These are phyloP conservation scores for Cercospora zeina DNA, from an alignment of 2,329 filamentous ascomycete genomes.

Conservation along the genomic window DNA sequence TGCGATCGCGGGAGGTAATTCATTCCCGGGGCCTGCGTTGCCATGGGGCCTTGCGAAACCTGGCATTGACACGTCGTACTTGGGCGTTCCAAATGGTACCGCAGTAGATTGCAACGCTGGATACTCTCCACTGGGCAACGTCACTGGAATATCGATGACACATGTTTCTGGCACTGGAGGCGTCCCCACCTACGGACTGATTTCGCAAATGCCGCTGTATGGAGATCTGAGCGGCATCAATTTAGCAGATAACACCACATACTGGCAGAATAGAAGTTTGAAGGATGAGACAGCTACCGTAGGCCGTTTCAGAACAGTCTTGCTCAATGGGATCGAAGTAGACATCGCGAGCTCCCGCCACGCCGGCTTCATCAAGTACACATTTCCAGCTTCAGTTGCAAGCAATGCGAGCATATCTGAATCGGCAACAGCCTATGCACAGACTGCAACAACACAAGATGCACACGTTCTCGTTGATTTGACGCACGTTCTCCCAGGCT, in stretches of 20 bases:
- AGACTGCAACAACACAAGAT: slow-evolving; percentile 28
- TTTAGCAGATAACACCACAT: slow-evolving; percentile 46
- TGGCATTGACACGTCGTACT: slow-evolving; percentile 44
- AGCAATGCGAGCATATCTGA: slow-evolving; percentile 4
- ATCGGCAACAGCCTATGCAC: not conserved
- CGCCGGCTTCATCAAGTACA: slow-evolving; percentile 43
- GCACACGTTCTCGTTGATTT: slow-evolving; percentile 51
- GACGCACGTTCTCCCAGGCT: slow-evolving; percentile 52
- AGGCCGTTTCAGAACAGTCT: slow-evolving; percentile 42
- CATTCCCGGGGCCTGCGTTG: slow-evolving; percentile 43
- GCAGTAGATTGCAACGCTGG: slow-evolving; percentile 43
- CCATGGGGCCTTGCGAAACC: slow-evolving; percentile 47
- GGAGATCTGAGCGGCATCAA: slow-evolving; percentile 46
- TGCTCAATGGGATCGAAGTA: slow-evolving; percentile 41
- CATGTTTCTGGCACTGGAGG: slow-evolving; percentile 41
- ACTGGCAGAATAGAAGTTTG: slow-evolving; percentile 43
- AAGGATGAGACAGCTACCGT: slow-evolving; percentile 41
- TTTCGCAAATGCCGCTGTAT: slow-evolving; percentile 46
- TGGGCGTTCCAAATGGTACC: slow-evolving; percentile 27
- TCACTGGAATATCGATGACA: slow-evolving; percentile 45
- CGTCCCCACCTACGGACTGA: slow-evolving; percentile 44
- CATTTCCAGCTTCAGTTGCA: slow-evolving; percentile 38
- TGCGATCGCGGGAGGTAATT: slow-evolving; percentile 44
- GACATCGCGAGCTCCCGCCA: slow-evolving; percentile 44
- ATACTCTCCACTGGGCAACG: slow-evolving; percentile 44